Conservation (phyloP, 164 flowering plant species). For the Santalum album region DNA sequence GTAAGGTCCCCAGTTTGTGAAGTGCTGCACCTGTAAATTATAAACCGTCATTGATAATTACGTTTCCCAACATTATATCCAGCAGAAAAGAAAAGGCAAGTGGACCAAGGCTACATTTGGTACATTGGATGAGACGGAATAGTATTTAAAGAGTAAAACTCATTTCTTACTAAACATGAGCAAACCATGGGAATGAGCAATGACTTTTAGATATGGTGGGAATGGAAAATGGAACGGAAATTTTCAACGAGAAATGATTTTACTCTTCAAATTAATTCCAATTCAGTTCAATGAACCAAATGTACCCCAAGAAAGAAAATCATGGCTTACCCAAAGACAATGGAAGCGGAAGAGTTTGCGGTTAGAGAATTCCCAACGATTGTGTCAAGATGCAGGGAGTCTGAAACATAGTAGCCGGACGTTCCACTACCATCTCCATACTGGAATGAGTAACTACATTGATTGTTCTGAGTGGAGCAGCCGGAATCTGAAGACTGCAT, state of each 20-base stretch:
- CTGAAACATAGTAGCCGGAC: slow-evolving; percentile 75
- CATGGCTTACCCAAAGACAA: slow-evolving; percentile 71
- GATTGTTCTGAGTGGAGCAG: slow-evolving; percentile 41
- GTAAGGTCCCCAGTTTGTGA: slow-evolving; percentile 73
- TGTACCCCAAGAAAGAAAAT: neutral
- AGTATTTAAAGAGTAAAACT: too few species aligned
- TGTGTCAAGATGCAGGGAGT: slow-evolving; percentile 47
- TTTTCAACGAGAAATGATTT: too few species aligned
- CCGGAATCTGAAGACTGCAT: slow-evolving; percentile 48
- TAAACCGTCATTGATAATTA: slow-evolving; percentile 8
- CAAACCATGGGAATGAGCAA: too few species aligned
- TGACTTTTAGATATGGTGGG: too few species aligned
- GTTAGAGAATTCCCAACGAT: slow-evolving; percentile 35
- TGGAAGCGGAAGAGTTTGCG: slow-evolving; percentile 53
- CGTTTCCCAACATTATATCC: slow-evolving; percentile 5
- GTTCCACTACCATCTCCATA: slow-evolving; percentile 98
- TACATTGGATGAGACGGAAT: too few species aligned
- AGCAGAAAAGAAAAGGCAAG: neutral
- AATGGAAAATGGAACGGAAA: too few species aligned
- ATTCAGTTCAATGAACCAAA: too few species aligned
- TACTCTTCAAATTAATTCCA: too few species aligned
- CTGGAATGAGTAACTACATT: slow-evolving; percentile 64
- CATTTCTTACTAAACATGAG: too few species aligned
- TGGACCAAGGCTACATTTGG: too few species aligned
- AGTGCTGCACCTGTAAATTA: slow-evolving; percentile 69